Evolutionary conservation across 2,329 filamentous ascomycete species (phyloP), one percentile per base, ranked within the genome.

Genomic region (Talaromyces sp.): DNA sequence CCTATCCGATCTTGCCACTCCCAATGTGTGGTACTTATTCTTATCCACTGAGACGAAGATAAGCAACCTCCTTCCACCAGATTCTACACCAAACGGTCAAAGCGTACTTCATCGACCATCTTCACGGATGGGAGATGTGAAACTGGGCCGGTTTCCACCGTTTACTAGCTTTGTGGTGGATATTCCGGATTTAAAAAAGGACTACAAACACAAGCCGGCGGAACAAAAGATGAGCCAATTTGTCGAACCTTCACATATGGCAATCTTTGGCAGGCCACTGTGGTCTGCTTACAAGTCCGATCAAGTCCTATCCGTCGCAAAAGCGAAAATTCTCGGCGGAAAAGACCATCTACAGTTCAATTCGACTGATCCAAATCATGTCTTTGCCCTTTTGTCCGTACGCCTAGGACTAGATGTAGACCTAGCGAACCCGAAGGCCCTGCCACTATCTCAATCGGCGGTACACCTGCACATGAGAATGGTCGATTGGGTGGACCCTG

Each of bases 11-110:
- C 25, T 11, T 5, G 22, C 35, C 22, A 21, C 31, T 5, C 15
- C 46, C 21, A n/a, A n/a, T n/a, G n/a, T n/a, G n/a, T 43, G 37
- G 53, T 56, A 45, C 35, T 25, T 56, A 4, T 56, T 56, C n/a
- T 13, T 56, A 10, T 56, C 53, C 17, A 56, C 40, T 13, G 28
- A 56, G 19, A 45, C 15, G 6, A 46, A 43, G 21, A 17, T 56
- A 4, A 17, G 46, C 13, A 13, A 45, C 13, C 13, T 56, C 7
- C 13, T 56, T 13, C 53, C 53, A 5, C 53, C 51, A 11, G 51
- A 54, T n/a, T 39, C 15, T 8, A 22, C 22, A 5, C 10, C 40
- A 35, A 9, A 8, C 1, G n/a, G 46, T 45, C 17, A 19, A 5
- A 37, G 21, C 53, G 22, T 21, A 31, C 22, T 15, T 39, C 53